Base-by-base conservation (phyloP, 345 rosid genomes). In the Mallotus nudiflorus region DNA sequence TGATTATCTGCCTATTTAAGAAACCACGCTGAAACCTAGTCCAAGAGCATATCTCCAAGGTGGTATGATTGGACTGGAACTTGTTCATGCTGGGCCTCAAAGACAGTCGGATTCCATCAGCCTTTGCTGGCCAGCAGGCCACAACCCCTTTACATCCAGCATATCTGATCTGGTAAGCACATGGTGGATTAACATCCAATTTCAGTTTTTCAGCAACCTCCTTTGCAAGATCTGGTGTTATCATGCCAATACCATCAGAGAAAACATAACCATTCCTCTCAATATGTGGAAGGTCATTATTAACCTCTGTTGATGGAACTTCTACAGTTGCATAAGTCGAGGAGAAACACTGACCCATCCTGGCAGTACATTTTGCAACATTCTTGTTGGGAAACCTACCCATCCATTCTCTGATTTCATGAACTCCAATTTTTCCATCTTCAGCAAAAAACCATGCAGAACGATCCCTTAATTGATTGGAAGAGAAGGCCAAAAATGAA, bases 361-460 rank as follows among this genome's bases (percentile, higher is more conserved):
- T 83, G 33, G 91, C 97, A 69, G 98, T 96, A 80, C 97, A 89
- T 77, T 86, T 94, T 31, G 96, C 96, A 67, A 90, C 74, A 65
- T 87, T 91, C 72, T 19, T 79, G 68, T 84, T 69, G 7, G 3
- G 64, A 68, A 94, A 94, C 87, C 74, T 88, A 57, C 98, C 97
- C 97, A 89, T 94, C 98, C 98, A 91, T 42, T 1, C 39, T 72
- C 63, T 76, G 37, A 94, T 87, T 57, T 29, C 57, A 18, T 19
- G 24, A 68, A 86, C 97, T 35, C 67, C 75, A 49, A 71, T 79
- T 1, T 79, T 81, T 65, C 82, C 81, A 70, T 88, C 85, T 72
- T 89, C 93, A n/a, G 98, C 88, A 27, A 88, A 94, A 80, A 91
- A 94, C 97, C 98, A 94, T 2, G 96, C 97, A 24, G 97, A 89